Base-by-base conservation (phyloP, 257 asterid species). In the Capsicum chinense region DNA sequence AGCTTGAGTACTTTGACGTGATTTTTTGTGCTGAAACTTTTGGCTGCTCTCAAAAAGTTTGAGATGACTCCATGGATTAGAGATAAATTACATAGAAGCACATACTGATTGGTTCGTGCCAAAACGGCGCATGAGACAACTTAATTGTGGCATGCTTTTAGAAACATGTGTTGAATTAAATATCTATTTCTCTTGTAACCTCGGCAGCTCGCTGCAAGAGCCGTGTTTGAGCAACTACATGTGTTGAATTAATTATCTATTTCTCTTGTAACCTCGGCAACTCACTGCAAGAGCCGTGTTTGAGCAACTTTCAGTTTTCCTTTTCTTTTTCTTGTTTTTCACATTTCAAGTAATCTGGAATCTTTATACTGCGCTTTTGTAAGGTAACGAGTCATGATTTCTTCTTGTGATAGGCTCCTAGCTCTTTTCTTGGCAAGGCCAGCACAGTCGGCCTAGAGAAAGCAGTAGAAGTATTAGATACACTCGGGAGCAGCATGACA, bases 401-500 rank as follows among this genome's bases (percentile, higher is more conserved):
- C 74, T 88, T 86, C 56, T 88, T 87, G 86, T 89, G 88, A 73
- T 87, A 95, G 99, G 93, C 83, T 15, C 94, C 98, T 89, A 86
- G 97, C 81, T 95, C 99, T 73, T 96, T 97, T 91, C 92, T 97
- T 89, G 99, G 99, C 42, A 97, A 97, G 89, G 99, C 99, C 56
- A 97, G 99, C 67, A 90, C 87, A 79, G 94, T 90, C 33, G 97
- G 99, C 50, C 90, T 95, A 26, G 98, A 97, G 85, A 97, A 93
- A 88, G 98, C 99, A 9, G 99, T 97, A 73, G 98, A 97, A 83
- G 99, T 97, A 86, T 90, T 97, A 62, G 99, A 97, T 89, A 92
- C 97, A 74, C 88, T 97, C 83, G 99, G 99, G 74, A 97, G 99
- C 90, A 95, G 98, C 94, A 90, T 97, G 99, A 93, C 98, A 79